phyloP scores from a whole-genome alignment of 2,329 filamentous ascomycete species.

The Aspergillus chevalieri region DNA sequence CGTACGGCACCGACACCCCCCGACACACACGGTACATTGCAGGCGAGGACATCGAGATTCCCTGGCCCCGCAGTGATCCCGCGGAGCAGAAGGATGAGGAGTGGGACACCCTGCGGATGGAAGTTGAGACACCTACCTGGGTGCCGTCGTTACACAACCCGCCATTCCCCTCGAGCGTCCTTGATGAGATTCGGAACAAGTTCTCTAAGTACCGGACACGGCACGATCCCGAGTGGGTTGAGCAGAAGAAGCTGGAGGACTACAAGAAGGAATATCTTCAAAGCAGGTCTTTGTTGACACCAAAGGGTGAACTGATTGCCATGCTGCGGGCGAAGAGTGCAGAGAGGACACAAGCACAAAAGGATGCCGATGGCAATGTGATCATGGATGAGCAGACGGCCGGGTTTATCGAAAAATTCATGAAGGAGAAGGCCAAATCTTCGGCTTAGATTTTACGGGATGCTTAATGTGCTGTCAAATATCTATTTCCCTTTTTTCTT shows the following conservation, averaged over 20 bases:
- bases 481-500: slow-evolving; percentile 5
- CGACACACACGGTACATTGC: slow-evolving; percentile 53
- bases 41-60: slow-evolving; percentile 65
- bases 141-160: slow-evolving; percentile 68
- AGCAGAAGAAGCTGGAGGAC: slow-evolving; percentile 57
- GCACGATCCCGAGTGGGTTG: slow-evolving; percentile 69
- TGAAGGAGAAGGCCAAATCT: slow-evolving; percentile 18
- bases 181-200: slow-evolving; percentile 79
- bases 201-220: slow-evolving; percentile 76
- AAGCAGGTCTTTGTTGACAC: slow-evolving; percentile 43
- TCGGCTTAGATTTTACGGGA: slow-evolving; percentile 3
- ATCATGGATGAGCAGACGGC: slow-evolving; percentile 27
- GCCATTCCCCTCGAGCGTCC: slow-evolving; percentile 70
- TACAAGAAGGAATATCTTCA: slow-evolving; percentile 40
- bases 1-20: slow-evolving; percentile 39
- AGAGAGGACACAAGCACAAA: slow-evolving; percentile 28
- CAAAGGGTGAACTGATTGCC: slow-evolving; percentile 38
- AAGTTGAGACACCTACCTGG: slow-evolving; percentile 69
- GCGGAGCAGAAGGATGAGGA: slow-evolving; percentile 50
- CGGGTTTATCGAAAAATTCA: slow-evolving; percentile 32
- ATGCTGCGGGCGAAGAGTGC: slow-evolving; percentile 31
- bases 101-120: slow-evolving; percentile 67
- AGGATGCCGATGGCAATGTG: slow-evolving; percentile 34
- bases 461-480: slow-evolving; percentile 1
- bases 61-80: slow-evolving; percentile 61